These are phyloP conservation scores for Erodium trifolium DNA, from an alignment of 441 rosid genomes.

Conservation along the genomic window DNA sequence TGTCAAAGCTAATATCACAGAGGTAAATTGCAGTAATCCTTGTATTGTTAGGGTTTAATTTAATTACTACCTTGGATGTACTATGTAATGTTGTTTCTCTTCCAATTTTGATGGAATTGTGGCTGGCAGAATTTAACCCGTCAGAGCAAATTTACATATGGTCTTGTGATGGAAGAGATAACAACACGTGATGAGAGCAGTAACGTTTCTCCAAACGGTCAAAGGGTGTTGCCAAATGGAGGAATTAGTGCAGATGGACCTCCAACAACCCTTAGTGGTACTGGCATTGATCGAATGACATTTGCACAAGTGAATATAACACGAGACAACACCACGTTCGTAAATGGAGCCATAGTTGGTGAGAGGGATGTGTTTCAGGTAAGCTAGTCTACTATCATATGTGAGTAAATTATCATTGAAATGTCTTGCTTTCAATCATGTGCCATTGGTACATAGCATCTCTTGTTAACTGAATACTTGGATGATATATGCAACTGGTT, in stretches of 20 bases:
- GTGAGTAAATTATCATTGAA: neutral
- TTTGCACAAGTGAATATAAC: conserved; percentile 90
- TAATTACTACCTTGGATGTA: too few relatives aligned
- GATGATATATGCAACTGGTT: too few relatives aligned
- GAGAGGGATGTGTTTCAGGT: conserved; percentile 93
- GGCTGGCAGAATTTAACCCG: conserved; percentile 81
- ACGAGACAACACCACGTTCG: conserved; percentile 82
- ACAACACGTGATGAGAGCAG: conserved; percentile 96
- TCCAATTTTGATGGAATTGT: conserved; percentile 15
- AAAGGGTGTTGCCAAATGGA: conserved; percentile 84
- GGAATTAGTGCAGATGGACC: conserved; percentile 99
- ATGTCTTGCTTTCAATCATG: too few relatives aligned
- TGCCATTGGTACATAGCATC: too few relatives aligned
- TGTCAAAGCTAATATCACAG: conserved; percentile 81
- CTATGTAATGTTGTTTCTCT: neutral
- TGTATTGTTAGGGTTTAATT: neutral
- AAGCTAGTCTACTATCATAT: conserved; percentile 16
- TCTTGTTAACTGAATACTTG: neutral
- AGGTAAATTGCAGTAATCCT: conserved; percentile 41
- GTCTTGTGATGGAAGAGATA: conserved; percentile 96
- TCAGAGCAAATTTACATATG: conserved; percentile 95
- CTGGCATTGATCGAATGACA: conserved; percentile 84
- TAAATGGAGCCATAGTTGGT: conserved; percentile 94
- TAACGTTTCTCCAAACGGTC: conserved; percentile 75
- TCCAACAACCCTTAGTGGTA: conserved; percentile 95